Conservation (phyloP, 1,139 yeast genomes). For the Nakaseomyces delphensis region DNA sequence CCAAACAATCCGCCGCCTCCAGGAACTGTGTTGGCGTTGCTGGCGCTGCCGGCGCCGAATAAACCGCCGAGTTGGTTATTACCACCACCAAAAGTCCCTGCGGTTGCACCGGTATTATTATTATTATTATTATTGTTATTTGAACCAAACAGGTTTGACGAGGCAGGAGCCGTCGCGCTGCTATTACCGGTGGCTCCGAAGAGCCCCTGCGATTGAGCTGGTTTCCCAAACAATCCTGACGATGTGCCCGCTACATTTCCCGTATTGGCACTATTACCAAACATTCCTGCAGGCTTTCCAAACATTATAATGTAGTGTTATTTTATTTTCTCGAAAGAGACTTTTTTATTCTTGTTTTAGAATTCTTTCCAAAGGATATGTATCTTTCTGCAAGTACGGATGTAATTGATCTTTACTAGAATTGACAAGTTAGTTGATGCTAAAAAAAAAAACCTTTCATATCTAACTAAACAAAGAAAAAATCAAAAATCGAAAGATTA, state of each 20-base stretch:
- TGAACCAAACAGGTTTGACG: conserved; percentile 10
- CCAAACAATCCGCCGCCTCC: conserved; percentile 32
- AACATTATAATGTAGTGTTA: conserved; percentile 1
- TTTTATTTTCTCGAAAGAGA: no score
- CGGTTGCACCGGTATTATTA: conserved; percentile 8
- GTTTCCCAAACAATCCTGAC: conserved; percentile 11
- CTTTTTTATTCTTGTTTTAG: background rate
- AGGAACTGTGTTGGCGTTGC: background rate
- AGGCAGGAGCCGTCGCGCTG: conserved; percentile 9
- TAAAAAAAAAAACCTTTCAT: no score
- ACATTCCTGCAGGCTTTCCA: conserved; percentile 7
- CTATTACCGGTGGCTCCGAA: conserved; percentile 31
- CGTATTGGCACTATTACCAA: conserved; percentile 13
- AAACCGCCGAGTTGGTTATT: conserved; percentile 14
- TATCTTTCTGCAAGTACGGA: no score
- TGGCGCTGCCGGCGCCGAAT: conserved; percentile 7
- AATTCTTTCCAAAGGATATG: background rate
- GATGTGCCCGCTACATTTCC: conserved; percentile 7
- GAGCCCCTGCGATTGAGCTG: conserved; percentile 32
- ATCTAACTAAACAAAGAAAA: no score
- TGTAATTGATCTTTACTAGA: no score
- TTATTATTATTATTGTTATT: conserved; percentile 9
- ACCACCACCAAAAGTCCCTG: conserved; percentile 34
- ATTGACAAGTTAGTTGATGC: no score
- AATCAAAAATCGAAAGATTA: no score